Evolutionary conservation across 352 stramenopile genomes (phyloP), one percentile per base, ranked within the genome.

Genomic region (Blastocystis sp.): DNA sequence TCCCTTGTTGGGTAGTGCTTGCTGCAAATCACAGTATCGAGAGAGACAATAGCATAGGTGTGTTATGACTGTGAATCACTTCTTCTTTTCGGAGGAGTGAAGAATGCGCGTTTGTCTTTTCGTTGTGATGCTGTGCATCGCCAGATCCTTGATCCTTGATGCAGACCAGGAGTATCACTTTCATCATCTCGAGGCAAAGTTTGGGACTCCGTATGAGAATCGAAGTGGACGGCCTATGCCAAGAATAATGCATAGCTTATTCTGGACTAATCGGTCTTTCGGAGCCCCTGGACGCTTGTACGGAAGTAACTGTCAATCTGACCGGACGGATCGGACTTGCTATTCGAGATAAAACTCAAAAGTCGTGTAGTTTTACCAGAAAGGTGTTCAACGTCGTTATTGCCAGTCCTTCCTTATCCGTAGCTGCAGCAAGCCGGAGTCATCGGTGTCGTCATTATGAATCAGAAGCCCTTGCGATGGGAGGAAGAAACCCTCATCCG

Each of bases 371-470:
- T 28, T 84, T 84, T 34, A 24, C 60, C 24, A 7, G 6, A 28
- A 84, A 84, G 74, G 74, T 69, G n/a, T n/a, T 59, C 14, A 66
- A 84, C 66, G 74, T 84, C 17, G 17, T 19, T 48, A 21, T 21
- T 52, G 34, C 17, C 54, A 19, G 38, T 57, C 2, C 19, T 3
- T 7, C 6, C 9, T 69, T 6, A 84, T 68, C 10, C 3, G 40
- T 84, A 84, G 74, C 21, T 84, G 11, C 74, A 84, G 66, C n/a
- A 69, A 21, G 57, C 54, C 28, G 74, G 74, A 17, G 74, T 54
- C 21, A 84, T 84, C 14, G 74, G 57, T 40, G 74, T 57, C 17
- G 60, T 84, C 2, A 48, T 84, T 21, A 84, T 84, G 74, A 84
- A 84, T 28, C 54, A 84, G 60, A 69, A 84, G 45, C 74, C 74